Base-by-base conservation (phyloP, 139 green algal species). In the Asterochloris erici region DNA sequence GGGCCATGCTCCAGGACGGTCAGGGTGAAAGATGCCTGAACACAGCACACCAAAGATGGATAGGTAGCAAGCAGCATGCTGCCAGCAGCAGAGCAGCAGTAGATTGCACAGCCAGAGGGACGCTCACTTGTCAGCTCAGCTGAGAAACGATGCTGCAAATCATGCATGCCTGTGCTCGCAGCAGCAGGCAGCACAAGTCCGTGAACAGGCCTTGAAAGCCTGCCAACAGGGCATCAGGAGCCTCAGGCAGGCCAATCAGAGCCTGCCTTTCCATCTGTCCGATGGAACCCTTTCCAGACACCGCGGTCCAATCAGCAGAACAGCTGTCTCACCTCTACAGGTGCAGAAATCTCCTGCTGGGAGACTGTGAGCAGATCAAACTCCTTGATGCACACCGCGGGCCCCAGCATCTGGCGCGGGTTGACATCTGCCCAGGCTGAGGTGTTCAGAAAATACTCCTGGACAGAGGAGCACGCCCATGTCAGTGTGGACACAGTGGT, bases 291-390 rank as follows among this genome's bases (percentile, higher is more conserved):
- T 9, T 9, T 23, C 21, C 66, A 26, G 66, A 71, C 21, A 71
- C 66, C 9, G 66, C 19, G 66, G 6, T 71, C 9, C 2, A 9
- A 71, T 4, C 17, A 26, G 66, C 66, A 71, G 66, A 71, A 26
- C 21, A 23, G 66, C 17, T 71, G 66, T 71, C 75, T n/a, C n/a
- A 84, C 86, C 86, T 89, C 77, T 28, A 93, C 77, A 9, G 90
- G 85, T 11, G 85, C 93, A 84, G 96, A 93, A 26, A 97, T 84
- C 83, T 98, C 93, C 14, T 95, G 90, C 29, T 96, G 81, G 0
- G 92, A 95, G 11, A 97, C 80, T 9, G 78, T 97, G 79, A 91
- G 81, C 82, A 98, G 88, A 92, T 99, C 96, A 70, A 96, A 97
- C 16, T 90, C 82, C 81, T 97, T 97, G 82, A 98, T 90, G 69